Evolutionary conservation across 2,329 filamentous ascomycete species (phyloP), one percentile per base, ranked within the genome.

Genomic region (Venturia oleaginea): DNA sequence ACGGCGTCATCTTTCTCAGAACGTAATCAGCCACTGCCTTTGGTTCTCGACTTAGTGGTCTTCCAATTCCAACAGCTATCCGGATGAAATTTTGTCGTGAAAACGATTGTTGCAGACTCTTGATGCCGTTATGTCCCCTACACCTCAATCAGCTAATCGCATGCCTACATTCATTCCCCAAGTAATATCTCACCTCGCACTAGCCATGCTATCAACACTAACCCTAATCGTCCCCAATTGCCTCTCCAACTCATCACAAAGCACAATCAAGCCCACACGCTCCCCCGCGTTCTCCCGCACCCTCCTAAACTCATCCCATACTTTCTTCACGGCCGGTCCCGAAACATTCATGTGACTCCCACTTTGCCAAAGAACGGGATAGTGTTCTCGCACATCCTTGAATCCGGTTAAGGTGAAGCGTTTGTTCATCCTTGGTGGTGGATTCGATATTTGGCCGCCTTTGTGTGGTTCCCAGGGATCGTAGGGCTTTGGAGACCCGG

Each of bases 241-340:
- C 51, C 84, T 81, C 71, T 97, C 92, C 40, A 97, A 77, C 73
- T 97, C 93, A 73, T 97, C 93, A 74, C 97, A 92, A 24, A 97
- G 79, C 15, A 97, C 78, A 0, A 97, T 85, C 19, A 99, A 75
- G 8, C 27, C 8, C 17, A 22, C 40, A 19, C 46, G 37, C 32
- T 32, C 37, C 27, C 65, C 43, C 62, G 67, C 65, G 64, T 70
- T 65, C 32, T 78, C 17, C 78, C 68, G 59, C 30, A 6, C 27
- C 30, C 15, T 78, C 68, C 67, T 69, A 76, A 66, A 86, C n/a
- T 84, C 78, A 48, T 80, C 81, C 80, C 88, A 92, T 1, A 87
- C 86, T 2, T 80, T 79, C 3, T 83, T 78, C 0, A 96, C 83
- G 66, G 87, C 89, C 0, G 82, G 80, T 0, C 94, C 94, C 1